Evolutionary conservation across 192 early-diverging fungal species (phyloP).

Genomic region (Backusella morwellensis): DNA sequence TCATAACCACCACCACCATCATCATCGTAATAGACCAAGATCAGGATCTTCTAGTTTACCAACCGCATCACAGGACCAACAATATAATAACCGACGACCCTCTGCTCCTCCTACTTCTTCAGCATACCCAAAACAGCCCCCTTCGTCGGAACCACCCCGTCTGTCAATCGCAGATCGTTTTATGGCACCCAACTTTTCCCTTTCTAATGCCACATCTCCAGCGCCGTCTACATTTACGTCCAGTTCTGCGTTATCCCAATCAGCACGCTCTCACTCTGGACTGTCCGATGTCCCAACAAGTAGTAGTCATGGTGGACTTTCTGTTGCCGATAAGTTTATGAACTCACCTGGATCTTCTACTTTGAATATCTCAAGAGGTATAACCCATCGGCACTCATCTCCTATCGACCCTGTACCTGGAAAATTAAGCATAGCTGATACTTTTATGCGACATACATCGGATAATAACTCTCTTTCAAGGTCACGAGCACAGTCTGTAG

Average conservation of each 20-base stretch:
- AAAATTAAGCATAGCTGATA: background rate
- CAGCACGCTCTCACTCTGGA: background rate
- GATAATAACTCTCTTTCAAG: background rate
- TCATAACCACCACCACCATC: background rate
- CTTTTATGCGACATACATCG: background rate
- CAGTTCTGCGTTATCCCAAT: background rate
- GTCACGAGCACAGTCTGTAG: background rate
- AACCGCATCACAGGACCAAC: background rate
- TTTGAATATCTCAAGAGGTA: background rate
- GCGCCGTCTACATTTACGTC: background rate
- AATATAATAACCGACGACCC: background rate
- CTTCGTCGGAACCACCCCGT: background rate
- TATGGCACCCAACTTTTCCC: background rate
- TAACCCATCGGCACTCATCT: background rate
- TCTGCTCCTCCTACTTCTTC: background rate
- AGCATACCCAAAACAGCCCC: background rate
- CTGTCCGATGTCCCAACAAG: background rate
- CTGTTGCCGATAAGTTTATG: conserved; percentile 14
- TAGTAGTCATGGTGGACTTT: background rate
- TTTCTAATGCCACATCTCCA: background rate
- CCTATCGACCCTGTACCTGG: conserved; percentile 2
- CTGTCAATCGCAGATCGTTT: conserved; percentile 15
- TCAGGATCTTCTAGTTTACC: background rate
- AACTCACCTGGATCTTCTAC: background rate
- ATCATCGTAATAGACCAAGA: background rate